Percentiles rank a stretch among this genome's conserved stretches.
phyloP scores from a whole-genome alignment of 2,329 filamentous ascomycete species.

The Cladosporium velox region DNA sequence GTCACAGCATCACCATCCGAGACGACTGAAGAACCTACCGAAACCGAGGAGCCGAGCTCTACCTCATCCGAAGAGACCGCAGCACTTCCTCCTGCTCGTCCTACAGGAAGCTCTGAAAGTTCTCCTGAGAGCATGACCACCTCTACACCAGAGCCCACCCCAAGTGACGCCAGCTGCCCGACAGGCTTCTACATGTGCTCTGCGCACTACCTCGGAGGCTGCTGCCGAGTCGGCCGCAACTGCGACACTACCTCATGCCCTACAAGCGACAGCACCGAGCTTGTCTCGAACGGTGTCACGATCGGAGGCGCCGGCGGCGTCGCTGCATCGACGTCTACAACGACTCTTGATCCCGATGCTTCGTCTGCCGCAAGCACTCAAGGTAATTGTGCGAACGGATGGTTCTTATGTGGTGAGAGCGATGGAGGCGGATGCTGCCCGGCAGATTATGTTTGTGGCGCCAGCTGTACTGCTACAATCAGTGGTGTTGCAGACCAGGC shows the following conservation, averaged over 20 bases:
- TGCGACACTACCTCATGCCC: constrained; percentile 82
- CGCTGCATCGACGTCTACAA: constrained; percentile 15
- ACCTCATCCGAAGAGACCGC: constrained; percentile 43
- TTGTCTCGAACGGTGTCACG: constrained; percentile 67
- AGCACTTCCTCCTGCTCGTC: constrained; percentile 24
- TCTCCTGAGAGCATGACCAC: constrained; percentile 23
- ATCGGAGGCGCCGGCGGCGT: constrained; percentile 46
- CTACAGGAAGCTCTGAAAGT: constrained; percentile 28
- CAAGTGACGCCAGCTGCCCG: constrained; percentile 61
- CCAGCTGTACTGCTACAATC: constrained; percentile 65
- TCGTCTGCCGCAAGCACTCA: constrained; percentile 35
- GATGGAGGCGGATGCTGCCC: constrained; percentile 82
- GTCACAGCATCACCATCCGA: constrained; percentile 12
- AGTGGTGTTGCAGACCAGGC: constrained; percentile 57
- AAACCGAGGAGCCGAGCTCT: constrained; percentile 11
- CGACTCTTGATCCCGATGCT: constrained; percentile 19
- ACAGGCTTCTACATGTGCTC: constrained; percentile 90
- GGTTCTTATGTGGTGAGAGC: constrained; percentile 70
- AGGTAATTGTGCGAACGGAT: constrained; percentile 69
- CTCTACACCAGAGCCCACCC: constrained; percentile 41
- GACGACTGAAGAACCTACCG: constrained; percentile 4
- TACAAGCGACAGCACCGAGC: constrained; percentile 60
- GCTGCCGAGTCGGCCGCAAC: constrained; percentile 83
- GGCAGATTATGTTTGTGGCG: constrained; percentile 71
- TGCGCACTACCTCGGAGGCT: constrained; percentile 77